Percentiles rank a stretch among this genome's conserved stretches.
Evolutionary conservation across 2,329 filamentous ascomycete genomes (phyloP).

Genomic region (Aspergillus pseudoviridinutans): DNA sequence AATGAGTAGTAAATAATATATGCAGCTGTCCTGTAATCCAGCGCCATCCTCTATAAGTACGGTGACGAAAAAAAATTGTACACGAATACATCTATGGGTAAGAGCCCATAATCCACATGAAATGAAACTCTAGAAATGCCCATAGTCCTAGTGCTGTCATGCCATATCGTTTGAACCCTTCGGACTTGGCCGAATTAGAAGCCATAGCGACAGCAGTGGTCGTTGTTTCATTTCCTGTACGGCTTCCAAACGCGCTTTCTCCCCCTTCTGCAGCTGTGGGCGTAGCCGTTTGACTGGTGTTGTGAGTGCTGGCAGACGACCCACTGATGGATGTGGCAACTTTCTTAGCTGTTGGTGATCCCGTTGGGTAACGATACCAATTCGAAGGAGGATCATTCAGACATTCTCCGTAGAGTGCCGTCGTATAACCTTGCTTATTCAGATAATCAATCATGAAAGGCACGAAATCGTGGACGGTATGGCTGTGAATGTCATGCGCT

Average conservation of each 20-base stretch:
- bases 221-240: background rate
- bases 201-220: background rate
- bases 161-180: background rate
- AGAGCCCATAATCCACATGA: background rate
- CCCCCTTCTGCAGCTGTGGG: background rate
- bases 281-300: background rate
- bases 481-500: background rate
- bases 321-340: background rate
- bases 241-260: background rate
- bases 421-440: background rate
- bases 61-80: too few species aligned
- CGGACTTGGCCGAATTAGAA: background rate
- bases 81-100: background rate
- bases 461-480: background rate
- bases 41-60: too few species aligned
- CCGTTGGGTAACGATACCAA: background rate
- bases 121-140: background rate
- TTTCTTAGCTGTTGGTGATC: background rate
- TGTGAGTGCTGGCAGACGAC: background rate
- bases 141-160: background rate
- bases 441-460: background rate
- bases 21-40: too few species aligned
- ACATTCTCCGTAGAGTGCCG: background rate
- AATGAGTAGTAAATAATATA: too few species aligned
- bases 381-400: background rate